Evolutionary conservation across 495 filamentous ascomycete species (phyloP).

Genomic region (Neurospora intermedia): DNA sequence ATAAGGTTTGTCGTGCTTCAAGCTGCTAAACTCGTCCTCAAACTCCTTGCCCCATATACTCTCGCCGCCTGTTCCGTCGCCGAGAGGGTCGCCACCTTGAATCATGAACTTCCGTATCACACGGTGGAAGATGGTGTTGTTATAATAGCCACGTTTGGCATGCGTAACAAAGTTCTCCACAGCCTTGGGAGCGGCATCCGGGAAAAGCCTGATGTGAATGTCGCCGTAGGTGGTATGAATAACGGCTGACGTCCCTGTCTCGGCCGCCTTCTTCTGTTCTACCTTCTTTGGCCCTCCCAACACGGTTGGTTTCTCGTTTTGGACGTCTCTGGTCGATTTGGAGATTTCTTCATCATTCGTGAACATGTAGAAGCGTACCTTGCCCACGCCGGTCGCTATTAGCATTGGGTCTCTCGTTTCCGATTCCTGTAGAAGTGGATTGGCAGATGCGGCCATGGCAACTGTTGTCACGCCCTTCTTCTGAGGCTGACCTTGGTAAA

Average conservation of each 20-base stretch:
- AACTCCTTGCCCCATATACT: slow-evolving; percentile 96
- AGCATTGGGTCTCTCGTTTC: slow-evolving; percentile 88
- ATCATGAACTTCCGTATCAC: slow-evolving; percentile 99
- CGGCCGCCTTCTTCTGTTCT: slow-evolving; percentile 46
- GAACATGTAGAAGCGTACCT: slow-evolving; percentile 96
- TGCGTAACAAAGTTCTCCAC: slow-evolving; percentile 99
- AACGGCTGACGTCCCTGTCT: slow-evolving; percentile 68
- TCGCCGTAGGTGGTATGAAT: slow-evolving; percentile 92
- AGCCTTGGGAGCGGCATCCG: slow-evolving; percentile 81
- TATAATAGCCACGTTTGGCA: slow-evolving; percentile 82
- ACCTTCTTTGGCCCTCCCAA: slow-evolving; percentile 30
- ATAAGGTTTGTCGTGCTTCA: slow-evolving; percentile 93
- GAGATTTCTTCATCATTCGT: slow-evolving; percentile 78
- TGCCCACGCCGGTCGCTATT: slow-evolving; percentile 70
- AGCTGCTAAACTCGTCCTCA: slow-evolving; percentile 82
- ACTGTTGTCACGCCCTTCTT: slow-evolving; percentile 87
- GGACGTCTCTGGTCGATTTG: slow-evolving; percentile 79
- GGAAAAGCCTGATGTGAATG: slow-evolving; percentile 89
- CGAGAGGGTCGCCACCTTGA: slow-evolving; percentile 81
- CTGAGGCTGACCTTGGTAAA: slow-evolving; percentile 94
- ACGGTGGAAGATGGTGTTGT: slow-evolving; percentile 93
- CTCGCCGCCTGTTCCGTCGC: slow-evolving; percentile 92
- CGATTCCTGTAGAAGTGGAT: slow-evolving; percentile 87
- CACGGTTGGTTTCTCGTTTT: slow-evolving; percentile 81
- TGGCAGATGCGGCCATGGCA: slow-evolving; percentile 92